Evolutionary conservation across 176 grass and related monocot species (phyloP).

Genomic region (Aegilops bicornis): DNA sequence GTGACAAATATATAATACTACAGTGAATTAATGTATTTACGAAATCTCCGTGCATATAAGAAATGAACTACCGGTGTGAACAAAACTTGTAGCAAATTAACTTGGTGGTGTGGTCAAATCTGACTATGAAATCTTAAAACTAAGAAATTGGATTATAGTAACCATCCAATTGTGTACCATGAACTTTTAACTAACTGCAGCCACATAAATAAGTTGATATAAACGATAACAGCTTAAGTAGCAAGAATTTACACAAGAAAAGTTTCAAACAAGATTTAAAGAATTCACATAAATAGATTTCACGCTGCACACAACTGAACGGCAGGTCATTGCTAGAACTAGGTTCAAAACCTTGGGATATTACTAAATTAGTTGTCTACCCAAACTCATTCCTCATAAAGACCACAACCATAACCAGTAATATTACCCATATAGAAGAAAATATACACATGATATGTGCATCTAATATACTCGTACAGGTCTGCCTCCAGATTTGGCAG

Average conservation of each 20-base stretch:
- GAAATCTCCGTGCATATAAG: not conserved
- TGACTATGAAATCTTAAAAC: not conserved
- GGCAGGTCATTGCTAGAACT: not conserved
- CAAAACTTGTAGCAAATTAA: not conserved
- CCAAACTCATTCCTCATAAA: not conserved
- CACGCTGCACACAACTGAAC: not conserved
- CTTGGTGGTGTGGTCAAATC: not conserved
- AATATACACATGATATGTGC: not conserved
- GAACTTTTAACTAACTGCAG: not conserved
- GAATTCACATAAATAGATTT: not conserved
- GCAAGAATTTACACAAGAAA: not conserved
- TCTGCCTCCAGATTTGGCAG: not conserved
- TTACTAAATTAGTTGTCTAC: not conserved
- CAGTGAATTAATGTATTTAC: conserved; percentile 8
- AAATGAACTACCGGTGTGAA: not conserved
- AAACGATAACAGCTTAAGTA: not conserved
- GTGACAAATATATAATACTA: conserved; percentile 12
- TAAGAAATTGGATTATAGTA: not conserved
- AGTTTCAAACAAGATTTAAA: not conserved
- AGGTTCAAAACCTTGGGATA: not conserved
- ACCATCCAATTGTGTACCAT: not conserved
- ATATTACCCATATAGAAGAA: not conserved
- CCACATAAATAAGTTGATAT: not conserved
- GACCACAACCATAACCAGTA: not conserved
- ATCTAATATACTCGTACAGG: not conserved